Base-by-base conservation (phyloP, 1,284 basidiomycete species). In the Cutaneotrichosporon cutaneum region DNA sequence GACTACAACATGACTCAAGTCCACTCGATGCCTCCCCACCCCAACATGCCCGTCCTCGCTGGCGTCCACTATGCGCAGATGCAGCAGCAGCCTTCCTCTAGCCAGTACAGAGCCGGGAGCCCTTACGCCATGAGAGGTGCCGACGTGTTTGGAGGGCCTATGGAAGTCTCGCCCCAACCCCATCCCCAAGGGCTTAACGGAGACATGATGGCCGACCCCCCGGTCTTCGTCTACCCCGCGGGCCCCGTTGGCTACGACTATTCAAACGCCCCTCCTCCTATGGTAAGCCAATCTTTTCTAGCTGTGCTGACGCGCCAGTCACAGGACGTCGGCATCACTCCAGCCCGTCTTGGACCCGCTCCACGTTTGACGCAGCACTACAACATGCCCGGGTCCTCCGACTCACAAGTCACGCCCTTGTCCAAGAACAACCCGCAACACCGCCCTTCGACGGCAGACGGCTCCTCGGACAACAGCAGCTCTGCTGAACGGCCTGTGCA, bases 261-360 rank as follows among this genome's bases (percentile, higher is more conserved):
- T 70, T 71, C 57, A 9, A 14, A 42, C 18, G 18, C 16, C 7
- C 39, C 39, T 42, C 16, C 39, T 26, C 52, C 18, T 18, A 35
- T 39, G 52, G 35, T 10, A 33, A 39, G 22, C 52, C 22, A 4
- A 30, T 24, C 10, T 42, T n/a, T 4, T n/a, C 39, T 8, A 18
- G 39, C 7, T 6, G 18, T n/a, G 18, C 18, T 42, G 18, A 42
- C 39, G 39, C 39, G 39, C 39, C 18, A 42, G 39, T 7, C 16
- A 7, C 39, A 42, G 9, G 18, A 18, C 39, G 39, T 18, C 16
- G 76, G 76, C 7, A 78, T 78, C 52, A 76, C 76, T 6, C 76
- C 76, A 0, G 72, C 74, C 10, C 70, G 76, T 5, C 68, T 78
- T 8, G 76, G 76, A 56, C 76, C 76, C 3, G 72, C 75, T 4